phyloP scores from a whole-genome alignment of 208 protist genomes.

The Trypanosoma platydactyli region DNA sequence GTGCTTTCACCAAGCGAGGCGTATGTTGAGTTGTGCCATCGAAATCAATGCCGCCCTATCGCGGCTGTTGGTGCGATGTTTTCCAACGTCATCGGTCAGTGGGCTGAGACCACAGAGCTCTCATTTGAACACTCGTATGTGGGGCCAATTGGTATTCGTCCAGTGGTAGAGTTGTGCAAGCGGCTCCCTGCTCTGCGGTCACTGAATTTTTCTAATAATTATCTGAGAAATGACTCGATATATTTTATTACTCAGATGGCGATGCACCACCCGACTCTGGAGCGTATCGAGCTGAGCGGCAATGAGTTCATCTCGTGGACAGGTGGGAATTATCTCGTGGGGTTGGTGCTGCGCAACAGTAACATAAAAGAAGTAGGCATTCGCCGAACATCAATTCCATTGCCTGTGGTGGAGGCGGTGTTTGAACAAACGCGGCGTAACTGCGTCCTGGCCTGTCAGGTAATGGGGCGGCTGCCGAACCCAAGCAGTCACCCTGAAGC shows the following conservation, averaged over 20 bases:
- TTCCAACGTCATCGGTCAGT: constrained; percentile 38
- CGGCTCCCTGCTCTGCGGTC: constrained; percentile 41
- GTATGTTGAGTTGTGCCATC: constrained; percentile 50
- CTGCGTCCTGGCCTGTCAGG: constrained; percentile 39
- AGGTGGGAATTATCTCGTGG: constrained; percentile 66
- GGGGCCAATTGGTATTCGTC: constrained; percentile 46
- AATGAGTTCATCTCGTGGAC: constrained; percentile 82
- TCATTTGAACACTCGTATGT: constrained; percentile 72
- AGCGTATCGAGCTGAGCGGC: constrained; percentile 52
- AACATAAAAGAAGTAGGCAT: constrained; percentile 63
- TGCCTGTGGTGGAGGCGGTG: constrained; percentile 40
- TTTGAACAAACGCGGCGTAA: constrained; percentile 58
- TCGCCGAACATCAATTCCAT: constrained; percentile 35
- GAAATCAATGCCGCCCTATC: constrained; percentile 37
- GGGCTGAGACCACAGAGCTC: constrained; percentile 42
- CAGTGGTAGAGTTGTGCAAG: constrained; percentile 64
- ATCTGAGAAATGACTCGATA: constrained; percentile 66
- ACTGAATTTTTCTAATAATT: constrained; percentile 67
- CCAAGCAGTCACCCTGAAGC: constrained; percentile 55
- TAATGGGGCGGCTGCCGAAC: constrained; percentile 14
- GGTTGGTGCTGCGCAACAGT: constrained; percentile 48
- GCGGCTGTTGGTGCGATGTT: constrained; percentile 46
- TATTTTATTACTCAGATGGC: constrained; percentile 64
- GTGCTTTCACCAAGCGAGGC: constrained; percentile 44
- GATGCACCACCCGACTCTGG: constrained; percentile 50